Percentiles rank a stretch among this genome's conserved stretches.
These are phyloP conservation scores for Malus fusca DNA, from an alignment of 306 rosid species.

Conservation along the genomic window DNA sequence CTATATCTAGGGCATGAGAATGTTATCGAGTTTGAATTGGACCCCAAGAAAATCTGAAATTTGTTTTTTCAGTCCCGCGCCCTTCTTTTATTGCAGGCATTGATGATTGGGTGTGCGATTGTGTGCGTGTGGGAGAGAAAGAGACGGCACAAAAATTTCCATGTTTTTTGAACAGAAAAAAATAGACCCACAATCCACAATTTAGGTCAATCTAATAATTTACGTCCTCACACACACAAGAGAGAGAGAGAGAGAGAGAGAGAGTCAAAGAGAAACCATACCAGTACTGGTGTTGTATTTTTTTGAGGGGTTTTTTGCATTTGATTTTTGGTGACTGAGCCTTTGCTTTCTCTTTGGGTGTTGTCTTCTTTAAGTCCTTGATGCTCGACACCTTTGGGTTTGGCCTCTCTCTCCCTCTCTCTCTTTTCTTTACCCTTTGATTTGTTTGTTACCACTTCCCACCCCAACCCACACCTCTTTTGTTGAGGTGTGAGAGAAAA, in stretches of 20 bases:
- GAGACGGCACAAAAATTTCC: conserved; percentile 26
- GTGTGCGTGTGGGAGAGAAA: conserved; percentile 4
- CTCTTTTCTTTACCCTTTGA: not conserved
- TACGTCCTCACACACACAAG: not conserved
- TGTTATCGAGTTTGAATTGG: not conserved
- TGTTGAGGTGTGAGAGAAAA: not conserved
- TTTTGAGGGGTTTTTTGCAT: not conserved
- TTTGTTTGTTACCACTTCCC: not conserved
- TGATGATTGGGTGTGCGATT: not conserved
- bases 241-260: not conserved
- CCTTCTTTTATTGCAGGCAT: conserved; percentile 29
- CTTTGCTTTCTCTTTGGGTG: not conserved
- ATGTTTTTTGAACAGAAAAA: conserved; percentile 7
- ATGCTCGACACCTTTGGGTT: conserved; percentile 12
- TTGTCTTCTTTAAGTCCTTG: not conserved
- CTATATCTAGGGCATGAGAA: conserved; percentile 20
- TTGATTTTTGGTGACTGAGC: conserved; percentile 7
- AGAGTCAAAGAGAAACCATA: not conserved
- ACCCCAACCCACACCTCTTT: not conserved
- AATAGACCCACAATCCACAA: not conserved
- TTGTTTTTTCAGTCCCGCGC: conserved; percentile 32
- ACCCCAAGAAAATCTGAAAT: conserved; percentile 8
- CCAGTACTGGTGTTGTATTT: conserved; percentile 10
- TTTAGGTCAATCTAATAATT: conserved; percentile 10
- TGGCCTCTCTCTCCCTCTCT: not conserved